Conservation (phyloP, 2,329 filamentous ascomycete species). For the Rhexocercosporidium sp. region DNA sequence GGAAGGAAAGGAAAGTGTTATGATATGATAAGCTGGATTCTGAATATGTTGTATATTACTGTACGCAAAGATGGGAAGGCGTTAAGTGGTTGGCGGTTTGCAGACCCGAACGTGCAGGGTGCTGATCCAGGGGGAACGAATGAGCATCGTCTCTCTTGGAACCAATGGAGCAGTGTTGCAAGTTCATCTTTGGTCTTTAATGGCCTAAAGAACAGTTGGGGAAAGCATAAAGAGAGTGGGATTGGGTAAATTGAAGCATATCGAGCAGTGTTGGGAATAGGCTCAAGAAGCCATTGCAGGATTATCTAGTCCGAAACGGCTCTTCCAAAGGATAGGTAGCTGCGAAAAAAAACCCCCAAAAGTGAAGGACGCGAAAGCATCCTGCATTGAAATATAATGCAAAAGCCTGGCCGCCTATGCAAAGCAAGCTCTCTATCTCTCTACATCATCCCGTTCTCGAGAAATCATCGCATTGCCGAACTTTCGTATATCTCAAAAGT, state of each 20-base stretch:
- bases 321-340: background rate
- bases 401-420: background rate
- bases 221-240: too few species aligned
- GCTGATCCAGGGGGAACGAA: too few species aligned
- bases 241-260: too few species aligned
- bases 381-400: background rate
- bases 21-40: background rate
- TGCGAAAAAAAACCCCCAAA: background rate
- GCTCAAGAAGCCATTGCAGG: background rate
- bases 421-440: background rate
- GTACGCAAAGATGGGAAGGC: background rate
- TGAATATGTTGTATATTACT: background rate
- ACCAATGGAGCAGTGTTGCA: too few species aligned
- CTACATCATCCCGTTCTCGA: background rate
- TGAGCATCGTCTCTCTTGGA: too few species aligned
- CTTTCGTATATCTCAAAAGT: slow-evolving; percentile 2
- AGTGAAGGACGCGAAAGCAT: background rate
- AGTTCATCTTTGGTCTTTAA: too few species aligned
- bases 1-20: background rate
- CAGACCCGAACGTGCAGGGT: too few species aligned
- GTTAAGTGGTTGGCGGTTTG: background rate
- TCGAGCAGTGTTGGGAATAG: background rate
- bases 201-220: too few species aligned
- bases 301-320: background rate
- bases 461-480: background rate